A percentile compares a stretch with the other conserved stretches of the same genome.
Conservation (phyloP, 2,329 filamentous ascomycete genomes). For the Tolypocladium sp. region DNA sequence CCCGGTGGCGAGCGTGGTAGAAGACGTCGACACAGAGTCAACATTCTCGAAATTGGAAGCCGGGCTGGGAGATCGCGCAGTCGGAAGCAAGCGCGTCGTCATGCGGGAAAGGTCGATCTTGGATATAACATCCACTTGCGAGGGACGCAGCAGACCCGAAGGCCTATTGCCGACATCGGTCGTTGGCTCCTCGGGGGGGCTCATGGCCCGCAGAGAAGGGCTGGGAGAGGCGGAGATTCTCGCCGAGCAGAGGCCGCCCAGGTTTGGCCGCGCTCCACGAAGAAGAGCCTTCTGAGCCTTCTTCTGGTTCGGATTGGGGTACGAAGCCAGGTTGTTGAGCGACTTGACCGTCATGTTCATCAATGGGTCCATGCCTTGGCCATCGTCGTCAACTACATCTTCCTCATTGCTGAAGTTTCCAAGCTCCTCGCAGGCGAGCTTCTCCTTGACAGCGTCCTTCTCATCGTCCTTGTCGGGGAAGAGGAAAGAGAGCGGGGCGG, state of each 20-base stretch:
- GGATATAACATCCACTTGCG: constrained; percentile 2
- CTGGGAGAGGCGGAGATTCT: neutral
- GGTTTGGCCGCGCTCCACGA: constrained; percentile 16
- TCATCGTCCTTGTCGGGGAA: constrained; percentile 9
- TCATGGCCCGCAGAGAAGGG: neutral
- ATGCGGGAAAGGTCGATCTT: constrained; percentile 1
- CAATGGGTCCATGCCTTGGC: constrained; percentile 19
- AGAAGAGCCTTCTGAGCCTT: constrained; percentile 37
- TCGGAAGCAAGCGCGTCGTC: neutral
- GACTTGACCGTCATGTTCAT: constrained; percentile 35
- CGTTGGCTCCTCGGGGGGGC: neutral
- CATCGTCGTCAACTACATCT: constrained; percentile 17
- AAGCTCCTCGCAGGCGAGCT: neutral
- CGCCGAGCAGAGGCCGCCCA: constrained; percentile 2
- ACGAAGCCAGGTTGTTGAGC: constrained; percentile 45
- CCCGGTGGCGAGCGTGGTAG: constrained; percentile 16
- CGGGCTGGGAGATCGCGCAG: neutral
- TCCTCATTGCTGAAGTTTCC: constrained; percentile 18
- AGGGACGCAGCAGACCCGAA: constrained; percentile 3
- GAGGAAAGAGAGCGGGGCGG: constrained; percentile 9
- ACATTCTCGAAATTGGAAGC: neutral
- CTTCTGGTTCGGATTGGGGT: constrained; percentile 45
- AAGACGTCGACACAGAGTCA: neutral
- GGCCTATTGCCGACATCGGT: neutral
- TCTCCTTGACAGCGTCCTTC: constrained; percentile 11